phyloP scores from a whole-genome alignment of 2,329 filamentous ascomycete genomes.

The Bipolaris bicolor region DNA sequence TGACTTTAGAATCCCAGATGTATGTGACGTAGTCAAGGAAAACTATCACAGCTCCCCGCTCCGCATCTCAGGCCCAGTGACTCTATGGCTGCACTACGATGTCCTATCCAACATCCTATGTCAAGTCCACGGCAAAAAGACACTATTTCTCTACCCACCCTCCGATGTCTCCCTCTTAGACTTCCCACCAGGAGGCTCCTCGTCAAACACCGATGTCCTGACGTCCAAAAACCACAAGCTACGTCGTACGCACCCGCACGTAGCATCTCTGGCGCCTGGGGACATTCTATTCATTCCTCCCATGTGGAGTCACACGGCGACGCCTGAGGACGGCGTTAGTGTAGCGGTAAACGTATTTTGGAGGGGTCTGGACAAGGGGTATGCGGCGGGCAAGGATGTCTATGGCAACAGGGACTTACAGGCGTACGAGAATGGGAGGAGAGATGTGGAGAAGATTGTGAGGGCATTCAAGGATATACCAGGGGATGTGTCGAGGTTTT shows the following conservation, averaged over 20 bases:
- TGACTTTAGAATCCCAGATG: slow-evolving; percentile 72
- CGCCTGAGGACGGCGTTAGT: slow-evolving; percentile 61
- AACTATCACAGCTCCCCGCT: slow-evolving; percentile 78
- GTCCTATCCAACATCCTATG: slow-evolving; percentile 88
- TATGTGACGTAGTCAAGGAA: slow-evolving; percentile 54
- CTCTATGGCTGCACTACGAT: slow-evolving; percentile 92
- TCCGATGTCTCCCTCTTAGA: slow-evolving; percentile 71
- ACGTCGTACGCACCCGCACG: slow-evolving; percentile 63
- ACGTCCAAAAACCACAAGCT: slow-evolving; percentile 31
- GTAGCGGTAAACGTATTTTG: slow-evolving; percentile 93
- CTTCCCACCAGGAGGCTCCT: slow-evolving; percentile 78
- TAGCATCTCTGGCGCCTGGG: slow-evolving; percentile 70
- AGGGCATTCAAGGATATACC: slow-evolving; percentile 70
- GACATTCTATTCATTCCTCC: slow-evolving; percentile 83
- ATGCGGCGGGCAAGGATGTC: slow-evolving; percentile 78
- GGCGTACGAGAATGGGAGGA: slow-evolving; percentile 80
- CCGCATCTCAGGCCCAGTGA: slow-evolving; percentile 78
- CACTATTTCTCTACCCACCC: slow-evolving; percentile 78
- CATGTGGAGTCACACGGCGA: slow-evolving; percentile 80
- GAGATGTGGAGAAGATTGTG: slow-evolving; percentile 71
- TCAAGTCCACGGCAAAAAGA: slow-evolving; percentile 76
- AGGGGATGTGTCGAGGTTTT: slow-evolving; percentile 72
- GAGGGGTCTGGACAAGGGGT: slow-evolving; percentile 69
- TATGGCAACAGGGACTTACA: slow-evolving; percentile 88
- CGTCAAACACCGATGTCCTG: slow-evolving; percentile 78